phyloP scores from a whole-genome alignment of 2,329 filamentous ascomycete genomes.

The Endoconidiophora laricicola region DNA sequence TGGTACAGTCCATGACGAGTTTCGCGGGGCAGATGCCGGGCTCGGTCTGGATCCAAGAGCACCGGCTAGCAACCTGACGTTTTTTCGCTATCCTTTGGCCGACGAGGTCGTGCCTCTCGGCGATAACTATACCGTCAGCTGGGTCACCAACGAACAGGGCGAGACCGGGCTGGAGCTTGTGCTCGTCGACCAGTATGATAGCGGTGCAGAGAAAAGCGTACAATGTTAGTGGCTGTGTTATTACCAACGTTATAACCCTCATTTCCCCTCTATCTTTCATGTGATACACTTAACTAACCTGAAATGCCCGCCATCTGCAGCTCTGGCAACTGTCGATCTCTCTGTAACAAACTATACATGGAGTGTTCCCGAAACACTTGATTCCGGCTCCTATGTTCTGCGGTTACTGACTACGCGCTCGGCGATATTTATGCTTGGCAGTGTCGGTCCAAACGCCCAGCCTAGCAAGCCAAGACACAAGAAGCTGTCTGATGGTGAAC shows the following conservation, averaged over 20 bases:
- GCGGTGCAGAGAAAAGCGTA: not conserved
- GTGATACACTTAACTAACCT: not conserved
- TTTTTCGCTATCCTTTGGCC: not conserved
- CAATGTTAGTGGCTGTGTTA: not conserved
- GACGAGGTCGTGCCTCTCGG: slow-evolving; percentile 7
- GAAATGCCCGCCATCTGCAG: not conserved
- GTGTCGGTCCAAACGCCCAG: slow-evolving; percentile 1
- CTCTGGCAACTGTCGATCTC: slow-evolving; percentile 2
- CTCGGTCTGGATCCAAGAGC: not conserved
- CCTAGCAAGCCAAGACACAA: not conserved
- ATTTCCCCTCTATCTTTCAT: not conserved
- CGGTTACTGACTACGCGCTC: slow-evolving; percentile 8
- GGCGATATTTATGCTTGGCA: slow-evolving; percentile 9
- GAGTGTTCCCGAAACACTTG: slow-evolving; percentile 7
- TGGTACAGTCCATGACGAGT: too few species aligned
- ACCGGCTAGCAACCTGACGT: not conserved
- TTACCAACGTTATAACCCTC: not conserved
- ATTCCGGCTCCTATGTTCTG: slow-evolving; percentile 9
- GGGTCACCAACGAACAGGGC: not conserved
- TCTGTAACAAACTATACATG: slow-evolving; percentile 5
- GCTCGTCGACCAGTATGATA: slow-evolving; percentile 3
- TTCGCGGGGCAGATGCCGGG: too few species aligned
- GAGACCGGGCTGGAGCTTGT: not conserved
- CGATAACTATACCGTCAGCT: not conserved
- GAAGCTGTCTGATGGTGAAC: not conserved